Evolutionary conservation across 768 basidiomycete species (phyloP).

Genomic region (Phaffia tasmanica): DNA sequence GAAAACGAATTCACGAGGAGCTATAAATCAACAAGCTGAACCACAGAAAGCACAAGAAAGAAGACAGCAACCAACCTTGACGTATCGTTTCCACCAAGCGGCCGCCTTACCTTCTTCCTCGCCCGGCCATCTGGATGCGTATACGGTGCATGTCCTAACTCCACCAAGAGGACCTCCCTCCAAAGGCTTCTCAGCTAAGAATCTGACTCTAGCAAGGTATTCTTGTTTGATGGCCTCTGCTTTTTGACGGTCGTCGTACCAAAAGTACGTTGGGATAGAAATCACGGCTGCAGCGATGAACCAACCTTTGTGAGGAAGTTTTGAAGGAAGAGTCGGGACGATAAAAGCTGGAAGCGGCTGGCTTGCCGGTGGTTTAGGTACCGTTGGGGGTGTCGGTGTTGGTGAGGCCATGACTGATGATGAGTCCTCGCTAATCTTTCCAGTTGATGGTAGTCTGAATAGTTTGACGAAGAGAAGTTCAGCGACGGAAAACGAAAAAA

Average conservation of each 20-base stretch:
- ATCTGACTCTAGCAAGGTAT: slow-evolving; percentile 68
- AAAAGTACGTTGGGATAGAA: slow-evolving; percentile 56
- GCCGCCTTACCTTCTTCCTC: slow-evolving; percentile 77
- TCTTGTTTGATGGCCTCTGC: slow-evolving; percentile 64
- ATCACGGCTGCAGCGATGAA: slow-evolving; percentile 77
- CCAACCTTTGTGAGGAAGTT: slow-evolving; percentile 82
- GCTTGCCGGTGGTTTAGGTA: neutral
- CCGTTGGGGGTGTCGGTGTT: neutral
- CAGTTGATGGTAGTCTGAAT: no score
- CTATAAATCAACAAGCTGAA: slow-evolving; percentile 17
- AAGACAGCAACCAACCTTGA: slow-evolving; percentile 56
- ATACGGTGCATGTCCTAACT: slow-evolving; percentile 72
- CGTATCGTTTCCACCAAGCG: slow-evolving; percentile 75
- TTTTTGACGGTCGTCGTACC: slow-evolving; percentile 74
- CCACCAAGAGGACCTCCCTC: slow-evolving; percentile 48
- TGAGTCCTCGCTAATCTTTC: no score
- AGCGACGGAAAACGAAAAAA: no score
- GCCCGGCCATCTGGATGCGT: slow-evolving; percentile 82
- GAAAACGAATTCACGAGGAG: slow-evolving; percentile 24
- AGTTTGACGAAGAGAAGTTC: no score
- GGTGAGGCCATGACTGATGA: no score
- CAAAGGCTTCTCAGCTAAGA: slow-evolving; percentile 59
- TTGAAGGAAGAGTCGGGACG: slow-evolving; percentile 15
- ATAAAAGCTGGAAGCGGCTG: neutral
- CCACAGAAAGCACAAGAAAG: neutral